Base-by-base conservation (phyloP, 169 alveolate species). In the Theileria equi region DNA sequence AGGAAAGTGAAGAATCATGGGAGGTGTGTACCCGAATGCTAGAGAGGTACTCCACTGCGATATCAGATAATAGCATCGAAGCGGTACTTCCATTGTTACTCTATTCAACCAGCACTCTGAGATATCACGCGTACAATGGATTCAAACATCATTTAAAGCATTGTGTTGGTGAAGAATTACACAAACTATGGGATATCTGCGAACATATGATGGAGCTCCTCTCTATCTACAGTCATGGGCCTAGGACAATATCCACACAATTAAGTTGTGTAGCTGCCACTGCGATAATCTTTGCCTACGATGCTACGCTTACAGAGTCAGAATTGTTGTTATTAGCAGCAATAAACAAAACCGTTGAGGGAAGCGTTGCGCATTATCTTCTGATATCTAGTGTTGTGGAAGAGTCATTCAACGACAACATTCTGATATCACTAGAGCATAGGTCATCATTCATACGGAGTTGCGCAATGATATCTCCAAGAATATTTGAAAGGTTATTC, bases 111-210 rank as follows among this genome's bases (percentile, higher is more conserved):
- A 1, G 48, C 38, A 68, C 72, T 19, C 34, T 68, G 61, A 68
- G 59, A 38, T 64, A 54, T 34, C 80, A 68, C n/a, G 70, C 72
- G 2, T 68, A 68, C 63, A 19, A 23, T 17, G 80, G 57, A 2
- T 34, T 68, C 19, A 17, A 66, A 32, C 61, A 48, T 13, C 3
- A 47, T 25, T 17, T 32, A 19, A 26, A 40, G 23, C 36, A 21
- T 10, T 32, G 32, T 21, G 29, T 34, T 1, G 29, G 35, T n/a
- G 45, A 57, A 0, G 62, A 60, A 5, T 8, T 16, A 8, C 47
- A 35, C 11, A 34, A 17, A 21, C 60, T 68, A 26, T 8, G 31
- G 7, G 68, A 0, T 36, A 23, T 65, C 19, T 36, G 64, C 36
- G 45, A 36, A 13, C 45, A 13, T 13, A 13, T 36, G 45, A 10